Evolutionary conservation across 345 rosid genomes (phyloP), one percentile per base, ranked within the genome.

Genomic region (Citropsis articulata): DNA sequence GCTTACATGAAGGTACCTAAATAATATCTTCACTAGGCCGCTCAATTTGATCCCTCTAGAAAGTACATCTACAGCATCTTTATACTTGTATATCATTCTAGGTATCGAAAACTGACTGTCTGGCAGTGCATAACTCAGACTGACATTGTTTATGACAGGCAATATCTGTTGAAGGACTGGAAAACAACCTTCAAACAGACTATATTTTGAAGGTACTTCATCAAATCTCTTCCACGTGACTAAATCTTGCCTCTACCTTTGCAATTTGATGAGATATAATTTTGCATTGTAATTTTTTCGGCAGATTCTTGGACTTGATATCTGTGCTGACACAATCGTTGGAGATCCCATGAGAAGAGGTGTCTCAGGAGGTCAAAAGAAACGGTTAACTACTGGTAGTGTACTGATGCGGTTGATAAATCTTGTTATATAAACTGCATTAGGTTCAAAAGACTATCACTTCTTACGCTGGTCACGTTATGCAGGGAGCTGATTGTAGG

Each of bases 401-500:
- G 13, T 50, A 59, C 45, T 36, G 10, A 61, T 40, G 35, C 9
- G 2, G 14, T 72, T 53, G 50, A 45, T 45, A 45, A 45, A 45
- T 45, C 57, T 53, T 53, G 57, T 5, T 19, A 53, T 53, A 16
- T 18, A 28, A 4, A 1, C 18, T 62, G 66, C 5, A 62, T 1
- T 27, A 9, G 14, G 24, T 50, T 19, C 16, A 45, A 45, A 45
- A 45, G 50, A 66, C 30, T 31, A 28, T 42, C 40, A 42, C 12
- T 40, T 33, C 64, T 73, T 28, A 24, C 38, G 68, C 62, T 64
- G 77, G 55, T 40, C 21, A 2, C 42, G 48, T 70, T 22, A 75
- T 67, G 28, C 66, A 86, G 89, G 13, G 91, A 88, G 79, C 82
- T 86, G 83, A 85, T 83, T 10, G 89, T 86, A 14, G 87, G 91